phyloP scores from a whole-genome alignment of 345 rosid species.

The Noccaea caerulescens region DNA sequence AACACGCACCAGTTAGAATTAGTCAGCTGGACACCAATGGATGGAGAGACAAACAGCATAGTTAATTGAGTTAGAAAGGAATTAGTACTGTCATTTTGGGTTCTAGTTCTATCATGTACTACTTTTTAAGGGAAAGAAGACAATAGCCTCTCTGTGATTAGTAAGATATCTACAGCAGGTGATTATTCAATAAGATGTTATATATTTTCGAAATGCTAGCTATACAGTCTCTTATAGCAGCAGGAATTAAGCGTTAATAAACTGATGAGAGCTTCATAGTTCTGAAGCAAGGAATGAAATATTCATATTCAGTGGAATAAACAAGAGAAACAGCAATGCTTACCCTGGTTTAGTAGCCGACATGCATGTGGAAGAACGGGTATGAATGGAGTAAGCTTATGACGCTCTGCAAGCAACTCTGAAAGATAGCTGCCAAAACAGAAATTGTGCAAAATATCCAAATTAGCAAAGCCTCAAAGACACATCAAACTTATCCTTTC shows the following conservation, averaged over 20 bases:
- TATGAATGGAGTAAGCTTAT: constrained; percentile 70
- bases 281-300: constrained; percentile 21
- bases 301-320: not conserved
- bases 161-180: constrained; percentile 9
- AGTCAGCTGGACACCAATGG: constrained; percentile 66
- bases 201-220: not conserved
- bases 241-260: not conserved
- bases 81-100: not conserved
- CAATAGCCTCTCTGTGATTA: not conserved
- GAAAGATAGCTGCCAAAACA: constrained; percentile 66
- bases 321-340: constrained; percentile 39
- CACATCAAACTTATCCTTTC: not conserved
- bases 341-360: constrained; percentile 80
- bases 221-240: constrained; percentile 12
- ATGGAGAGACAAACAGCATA: constrained; percentile 53
- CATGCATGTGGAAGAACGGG: constrained; percentile 66
- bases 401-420: constrained; percentile 76
- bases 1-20: constrained; percentile 94
- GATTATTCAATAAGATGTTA: constrained; percentile 7
- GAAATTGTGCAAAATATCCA: not conserved
- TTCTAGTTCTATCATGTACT: not conserved
- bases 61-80: constrained; percentile 63
- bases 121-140: constrained; percentile 7
- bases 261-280: constrained; percentile 22
- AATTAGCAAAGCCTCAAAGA: constrained; percentile 20